These are phyloP conservation scores for Pseudodiploospora longispora DNA, from an alignment of 2,329 filamentous ascomycete genomes.

Conservation along the genomic window DNA sequence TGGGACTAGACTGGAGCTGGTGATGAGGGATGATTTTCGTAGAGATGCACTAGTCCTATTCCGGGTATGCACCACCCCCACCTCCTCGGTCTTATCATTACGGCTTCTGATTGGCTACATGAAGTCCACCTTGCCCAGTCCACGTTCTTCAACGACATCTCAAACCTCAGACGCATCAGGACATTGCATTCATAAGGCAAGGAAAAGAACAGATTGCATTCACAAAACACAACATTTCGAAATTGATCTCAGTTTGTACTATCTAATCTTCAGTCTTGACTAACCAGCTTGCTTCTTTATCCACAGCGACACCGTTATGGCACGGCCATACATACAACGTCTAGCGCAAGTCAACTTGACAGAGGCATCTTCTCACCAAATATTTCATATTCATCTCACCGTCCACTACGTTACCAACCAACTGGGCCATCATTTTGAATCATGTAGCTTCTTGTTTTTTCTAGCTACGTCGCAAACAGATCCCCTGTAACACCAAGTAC, in stretches of 20 bases:
- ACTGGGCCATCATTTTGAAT: not conserved
- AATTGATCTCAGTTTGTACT: no score
- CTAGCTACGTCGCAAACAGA: conserved; percentile 15
- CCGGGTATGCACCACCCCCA: conserved; percentile 2
- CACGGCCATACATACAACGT: no score
- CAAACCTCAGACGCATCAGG: not conserved
- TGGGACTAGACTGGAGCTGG: not conserved
- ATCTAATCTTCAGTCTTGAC: no score
- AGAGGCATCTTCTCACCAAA: no score
- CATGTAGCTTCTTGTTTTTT: conserved; percentile 22
- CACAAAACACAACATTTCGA: no score
- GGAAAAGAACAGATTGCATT: no score
- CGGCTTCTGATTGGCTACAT: conserved; percentile 3
- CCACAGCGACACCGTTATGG: no score
- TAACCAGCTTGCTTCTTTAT: no score
- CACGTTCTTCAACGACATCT: not conserved
- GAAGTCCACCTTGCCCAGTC: not conserved
- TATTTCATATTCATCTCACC: no score
- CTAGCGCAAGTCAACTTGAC: no score
- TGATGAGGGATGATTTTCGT: conserved; percentile 6
- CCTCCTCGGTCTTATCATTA: conserved; percentile 5
- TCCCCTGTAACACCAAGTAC: conserved; percentile 21
- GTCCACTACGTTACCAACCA: no score
- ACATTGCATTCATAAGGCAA: no score
- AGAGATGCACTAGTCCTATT: conserved; percentile 1